Evolutionary conservation across 2,329 filamentous ascomycete species (phyloP), one percentile per base, ranked within the genome.

Genomic region (Fusarium tuaranense): DNA sequence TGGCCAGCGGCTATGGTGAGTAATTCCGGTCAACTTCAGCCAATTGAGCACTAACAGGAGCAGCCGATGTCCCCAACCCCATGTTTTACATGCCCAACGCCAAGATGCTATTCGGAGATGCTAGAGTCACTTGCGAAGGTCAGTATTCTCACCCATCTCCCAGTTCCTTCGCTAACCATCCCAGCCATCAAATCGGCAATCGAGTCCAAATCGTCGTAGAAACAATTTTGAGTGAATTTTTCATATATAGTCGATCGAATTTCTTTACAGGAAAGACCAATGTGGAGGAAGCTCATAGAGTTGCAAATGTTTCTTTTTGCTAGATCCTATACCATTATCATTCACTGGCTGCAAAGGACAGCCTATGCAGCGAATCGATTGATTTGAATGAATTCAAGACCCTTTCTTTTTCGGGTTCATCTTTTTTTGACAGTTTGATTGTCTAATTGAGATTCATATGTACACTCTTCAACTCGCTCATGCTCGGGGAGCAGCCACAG

Each of bases 31-130:
- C 1, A 2, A 2, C 6, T 30, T 27, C 5, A 51, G 14, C 18
- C 10, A 2, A 34, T 1, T 5, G 12, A 36, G 36, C 36, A 61
- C 79, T 80, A 72, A 80, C 69, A 20, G 16, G 3, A 27, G 41
- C 76, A 93, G 93, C 95, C 22, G 95, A 98, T 83, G 94, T 98
- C 12, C 93, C 93, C 13, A 98, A 98, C 80, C 95, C 95, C 1
- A 95, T 98, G 94, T 97, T 97, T 83, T 97, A 92, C 83, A 96
- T 95, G 93, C 92, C 93, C 5, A 93, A 93, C 62, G 95, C 95
- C 3, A 94, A 93, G 85, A 98, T 97, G 95, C 82, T 98, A 68
- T 97, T 98, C 84, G 95, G 95, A 30, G 95, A 98, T 84, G 95
- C 95, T 22, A 96, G 94, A 85, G 89, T 90, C 69, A 93, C 92